Percentiles rank a stretch among this genome's conserved stretches.
These are phyloP conservation scores for Pinus taeda DNA, from an alignment of 75 land plant species.

Conservation along the genomic window DNA sequence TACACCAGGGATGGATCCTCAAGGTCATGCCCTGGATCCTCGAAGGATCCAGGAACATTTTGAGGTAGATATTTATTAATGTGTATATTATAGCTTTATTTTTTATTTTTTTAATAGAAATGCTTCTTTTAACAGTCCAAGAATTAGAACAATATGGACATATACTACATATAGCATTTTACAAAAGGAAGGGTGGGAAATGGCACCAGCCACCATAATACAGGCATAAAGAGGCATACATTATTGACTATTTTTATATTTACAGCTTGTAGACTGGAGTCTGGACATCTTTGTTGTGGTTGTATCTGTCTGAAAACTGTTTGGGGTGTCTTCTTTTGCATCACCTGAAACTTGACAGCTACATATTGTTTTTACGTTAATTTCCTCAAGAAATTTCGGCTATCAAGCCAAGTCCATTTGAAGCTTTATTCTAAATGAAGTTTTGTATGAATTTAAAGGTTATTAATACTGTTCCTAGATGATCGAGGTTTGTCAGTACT, in stretches of 20 bases:
- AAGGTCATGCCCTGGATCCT: slow-evolving; percentile 67
- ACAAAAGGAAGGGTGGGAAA: no score
- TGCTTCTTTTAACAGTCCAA: no score
- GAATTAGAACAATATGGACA: no score
- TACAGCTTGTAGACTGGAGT: no score
- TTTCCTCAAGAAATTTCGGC: neutral
- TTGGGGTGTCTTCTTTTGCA: neutral
- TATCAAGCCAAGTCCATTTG: neutral
- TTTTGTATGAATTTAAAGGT: neutral
- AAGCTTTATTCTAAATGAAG: neutral
- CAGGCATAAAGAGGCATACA: no score
- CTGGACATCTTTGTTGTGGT: neutral
- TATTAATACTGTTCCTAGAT: neutral
- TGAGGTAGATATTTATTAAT: slow-evolving; percentile 21
- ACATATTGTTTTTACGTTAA: neutral
- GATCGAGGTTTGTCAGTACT: neutral
- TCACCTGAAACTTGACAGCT: neutral
- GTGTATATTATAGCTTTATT: no score
- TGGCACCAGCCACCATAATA: no score
- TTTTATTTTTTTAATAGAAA: no score
- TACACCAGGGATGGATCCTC: slow-evolving; percentile 71
- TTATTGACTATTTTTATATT: no score
- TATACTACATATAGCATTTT: no score
- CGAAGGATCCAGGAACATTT: slow-evolving; percentile 73
- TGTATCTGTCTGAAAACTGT: neutral